A percentile compares a stretch with the other conserved stretches of the same genome.
Conservation (phyloP, 768 basidiomycete genomes). For the Xanthoconium purpureum region DNA sequence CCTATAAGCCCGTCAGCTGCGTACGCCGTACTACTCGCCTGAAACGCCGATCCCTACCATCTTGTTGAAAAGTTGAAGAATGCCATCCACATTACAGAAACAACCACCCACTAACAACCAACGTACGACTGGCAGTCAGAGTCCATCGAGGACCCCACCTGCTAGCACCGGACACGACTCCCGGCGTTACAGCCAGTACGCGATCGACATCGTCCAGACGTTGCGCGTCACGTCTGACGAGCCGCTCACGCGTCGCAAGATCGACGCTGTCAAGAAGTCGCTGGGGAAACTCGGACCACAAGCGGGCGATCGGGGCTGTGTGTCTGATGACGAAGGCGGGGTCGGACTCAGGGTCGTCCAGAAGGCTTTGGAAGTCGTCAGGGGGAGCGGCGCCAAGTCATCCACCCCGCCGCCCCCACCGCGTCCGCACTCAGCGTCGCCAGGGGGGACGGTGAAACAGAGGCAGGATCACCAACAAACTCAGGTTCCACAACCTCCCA, state of each 20-base stretch:
- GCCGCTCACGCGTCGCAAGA: conserved; percentile 24
- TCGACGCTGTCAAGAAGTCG: conserved; percentile 32
- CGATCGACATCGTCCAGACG: conserved; percentile 32
- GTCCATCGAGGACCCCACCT: not conserved
- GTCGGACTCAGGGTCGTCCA: conserved; percentile 26
- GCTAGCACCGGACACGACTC: not conserved
- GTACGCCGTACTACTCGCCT: not conserved
- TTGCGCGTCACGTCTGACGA: conserved; percentile 28
- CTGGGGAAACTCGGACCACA: conserved; percentile 22
- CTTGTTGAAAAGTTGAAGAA: conserved; percentile 6
- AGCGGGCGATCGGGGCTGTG: conserved; percentile 27
- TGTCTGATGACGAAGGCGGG: conserved; percentile 27
- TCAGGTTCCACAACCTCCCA: conserved; percentile 8
- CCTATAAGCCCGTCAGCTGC: conserved; percentile 18
- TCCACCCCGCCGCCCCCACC: conserved; percentile 3
- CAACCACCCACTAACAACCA: conserved; percentile 4
- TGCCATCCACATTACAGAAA: conserved; percentile 23
- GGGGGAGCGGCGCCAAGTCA: conserved; percentile 6
- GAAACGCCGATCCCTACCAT: not conserved
- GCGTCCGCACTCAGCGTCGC: conserved; percentile 24
- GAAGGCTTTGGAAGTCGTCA: conserved; percentile 25
- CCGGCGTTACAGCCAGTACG: conserved; percentile 13
- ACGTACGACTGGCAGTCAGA: conserved; percentile 7
- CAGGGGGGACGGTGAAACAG: conserved; percentile 13
- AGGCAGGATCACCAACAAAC: not conserved